A percentile compares a stretch with the other conserved stretches of the same genome.
phyloP scores from a whole-genome alignment of 768 basidiomycete genomes.

The Pleurotus djamor region DNA sequence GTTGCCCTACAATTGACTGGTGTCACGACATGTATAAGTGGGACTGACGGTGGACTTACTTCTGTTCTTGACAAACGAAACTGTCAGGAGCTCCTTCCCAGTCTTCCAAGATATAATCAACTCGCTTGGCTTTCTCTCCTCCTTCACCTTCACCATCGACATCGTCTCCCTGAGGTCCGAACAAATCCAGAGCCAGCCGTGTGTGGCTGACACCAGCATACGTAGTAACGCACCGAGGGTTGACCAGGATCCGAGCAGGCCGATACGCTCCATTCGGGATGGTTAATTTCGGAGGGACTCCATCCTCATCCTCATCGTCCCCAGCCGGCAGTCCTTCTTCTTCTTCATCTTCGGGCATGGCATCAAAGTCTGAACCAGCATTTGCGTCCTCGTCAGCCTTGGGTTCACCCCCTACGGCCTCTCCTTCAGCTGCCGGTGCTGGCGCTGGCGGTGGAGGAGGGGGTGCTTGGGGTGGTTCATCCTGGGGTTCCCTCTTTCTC shows the following conservation, averaged over 20 bases:
- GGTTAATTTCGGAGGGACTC: constrained; percentile 39
- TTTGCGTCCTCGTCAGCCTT: constrained; percentile 71
- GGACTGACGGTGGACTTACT: constrained; percentile 37
- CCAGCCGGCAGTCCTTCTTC: constrained; percentile 32
- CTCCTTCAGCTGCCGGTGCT: not conserved
- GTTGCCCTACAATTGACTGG: constrained; percentile 54
- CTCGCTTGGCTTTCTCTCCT: constrained; percentile 27
- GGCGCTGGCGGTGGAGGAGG: not conserved
- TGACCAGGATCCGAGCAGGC: constrained; percentile 90
- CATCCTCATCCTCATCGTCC: constrained; percentile 35
- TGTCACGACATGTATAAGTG: not conserved
- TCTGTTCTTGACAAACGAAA: constrained; percentile 97
- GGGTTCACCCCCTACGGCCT: constrained; percentile 10
- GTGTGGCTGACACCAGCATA: constrained; percentile 98
- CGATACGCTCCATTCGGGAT: constrained; percentile 89
- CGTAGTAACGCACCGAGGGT: constrained; percentile 95
- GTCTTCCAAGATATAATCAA: constrained; percentile 86
- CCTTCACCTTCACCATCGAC: constrained; percentile 28
- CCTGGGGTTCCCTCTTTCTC: constrained; percentile 19
- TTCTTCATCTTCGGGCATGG: constrained; percentile 59
- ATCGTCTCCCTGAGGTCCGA: constrained; percentile 73
- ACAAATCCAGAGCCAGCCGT: constrained; percentile 91
- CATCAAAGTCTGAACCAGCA: constrained; percentile 85
- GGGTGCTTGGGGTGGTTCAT: not conserved
- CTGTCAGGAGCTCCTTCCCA: constrained; percentile 98